Base-by-base conservation (phyloP, 768 basidiomycete genomes). In the Cystofilobasidium macerans region DNA sequence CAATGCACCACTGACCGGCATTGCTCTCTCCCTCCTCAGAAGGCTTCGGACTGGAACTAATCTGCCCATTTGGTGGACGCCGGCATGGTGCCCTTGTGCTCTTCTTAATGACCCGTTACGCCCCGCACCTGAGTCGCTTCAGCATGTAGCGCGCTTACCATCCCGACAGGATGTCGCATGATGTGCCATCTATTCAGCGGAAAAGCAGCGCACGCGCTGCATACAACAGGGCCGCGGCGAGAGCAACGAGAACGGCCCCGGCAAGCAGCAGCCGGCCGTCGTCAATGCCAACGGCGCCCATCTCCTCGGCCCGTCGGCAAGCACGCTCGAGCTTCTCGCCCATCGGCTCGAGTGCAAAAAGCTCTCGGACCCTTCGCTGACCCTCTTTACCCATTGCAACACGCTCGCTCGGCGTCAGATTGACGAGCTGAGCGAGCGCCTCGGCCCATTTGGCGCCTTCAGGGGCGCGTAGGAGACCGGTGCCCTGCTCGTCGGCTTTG, bases 391-490 rank as follows among this genome's bases (percentile, higher is more conserved):
- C 79, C 70, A 97, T 73, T 12, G 74, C 77, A 28, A 72, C 68
- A 33, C 85, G 76, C 53, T 84, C 81, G 1, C 70, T 72, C 0
- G 62, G 35, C 3, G 70, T 61, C 59, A 79, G 65, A 3, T 57
- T 51, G 9, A 78, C 60, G 51, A 95, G 84, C 53, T 85, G 81
- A 4, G 73, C 69, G 48, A 97, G 73, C 2, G 84, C 84, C 9
- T 80, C 77, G 1, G 87, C 82, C 94, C 94, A 97, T 5, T 80
- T 74, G 0, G 80, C 77, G 0, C 84, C 71, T 24, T 83, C 79
- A 0, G 91, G 86, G 0, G 77, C 66, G 24, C 84, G 79, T 22
- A 95, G 79, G 83, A 88, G 87, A 0, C 92, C 94, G 0, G 93
- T 95, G 32, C 83, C 79, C 58, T 79, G 79, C 6, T 73, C 71